Percentiles rank a stretch among this genome's conserved stretches.
These are phyloP conservation scores for Aphanomyces astaci DNA, from an alignment of 352 stramenopile genomes.

Conservation along the genomic window DNA sequence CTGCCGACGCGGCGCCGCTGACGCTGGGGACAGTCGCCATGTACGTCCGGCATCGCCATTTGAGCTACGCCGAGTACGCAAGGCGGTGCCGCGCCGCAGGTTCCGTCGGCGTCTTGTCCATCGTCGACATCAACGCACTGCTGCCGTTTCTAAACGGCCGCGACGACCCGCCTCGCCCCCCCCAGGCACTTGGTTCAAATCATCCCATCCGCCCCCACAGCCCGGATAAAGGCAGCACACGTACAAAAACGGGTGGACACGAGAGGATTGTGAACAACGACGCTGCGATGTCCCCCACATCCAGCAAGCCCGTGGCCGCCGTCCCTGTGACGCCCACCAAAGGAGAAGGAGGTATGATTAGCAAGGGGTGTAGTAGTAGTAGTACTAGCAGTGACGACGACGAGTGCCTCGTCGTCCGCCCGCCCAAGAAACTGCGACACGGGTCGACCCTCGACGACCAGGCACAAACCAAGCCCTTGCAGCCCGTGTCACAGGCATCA, in stretches of 20 bases:
- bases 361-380: no score
- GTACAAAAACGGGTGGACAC: no score
- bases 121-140: not conserved
- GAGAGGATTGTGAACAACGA: no score
- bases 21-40: not conserved
- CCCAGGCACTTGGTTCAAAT: not conserved
- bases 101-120: not conserved
- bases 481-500: no score
- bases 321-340: not conserved
- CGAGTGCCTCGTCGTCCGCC: no score
- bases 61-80: constrained; percentile 3
- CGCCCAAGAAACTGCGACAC: not conserved
- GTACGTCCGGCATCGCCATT: not conserved
- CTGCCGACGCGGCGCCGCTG: not conserved
- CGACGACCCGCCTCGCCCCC: not conserved
- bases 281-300: no score
- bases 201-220: no score
- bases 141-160: constrained; percentile 1
- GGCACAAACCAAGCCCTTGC: no score
- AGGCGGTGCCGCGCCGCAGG: not conserved
- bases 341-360: no score
- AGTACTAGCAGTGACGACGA: not conserved
- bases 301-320: no score
- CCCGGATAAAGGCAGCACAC: no score
- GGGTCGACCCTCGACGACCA: no score